A percentile compares a stretch with the other conserved stretches of the same genome.
Conservation (phyloP, 2,329 filamentous ascomycete genomes). For the Sporothrix pseudoabietina region DNA sequence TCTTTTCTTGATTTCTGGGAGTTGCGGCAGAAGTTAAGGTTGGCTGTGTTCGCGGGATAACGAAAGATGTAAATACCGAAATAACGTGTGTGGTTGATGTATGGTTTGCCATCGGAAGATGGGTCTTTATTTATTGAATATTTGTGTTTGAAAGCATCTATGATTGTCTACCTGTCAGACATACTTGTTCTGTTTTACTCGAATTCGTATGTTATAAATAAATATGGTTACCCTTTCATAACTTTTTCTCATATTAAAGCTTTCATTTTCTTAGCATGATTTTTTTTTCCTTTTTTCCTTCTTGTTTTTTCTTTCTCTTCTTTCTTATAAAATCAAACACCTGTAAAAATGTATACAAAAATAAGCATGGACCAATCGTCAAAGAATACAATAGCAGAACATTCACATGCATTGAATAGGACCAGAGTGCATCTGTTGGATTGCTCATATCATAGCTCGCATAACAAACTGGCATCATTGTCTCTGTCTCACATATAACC, state of each 20-base stretch:
- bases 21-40: conserved; percentile 11
- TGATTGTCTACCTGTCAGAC: too few species aligned
- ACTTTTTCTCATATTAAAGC: too few species aligned
- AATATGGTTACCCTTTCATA: too few species aligned
- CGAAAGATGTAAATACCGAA: neutral
- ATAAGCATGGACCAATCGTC: too few species aligned
- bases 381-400: too few species aligned
- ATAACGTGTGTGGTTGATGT: neutral
- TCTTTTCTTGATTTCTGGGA: neutral
- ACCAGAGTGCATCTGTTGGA: neutral
- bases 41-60: neutral
- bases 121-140: too few species aligned
- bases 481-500: neutral
- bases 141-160: too few species aligned
- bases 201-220: too few species aligned
- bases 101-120: too few species aligned
- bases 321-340: too few species aligned
- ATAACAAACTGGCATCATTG: neutral
- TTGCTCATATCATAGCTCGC: neutral
- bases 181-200: too few species aligned
- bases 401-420: too few species aligned
- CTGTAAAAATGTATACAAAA: neutral
- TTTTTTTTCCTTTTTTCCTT: neutral
- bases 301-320: neutral
- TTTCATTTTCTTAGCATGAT: neutral